These are phyloP conservation scores for Taiozyma sp. DNA, from an alignment of 1,139 yeast genomes.

Conservation along the genomic window DNA sequence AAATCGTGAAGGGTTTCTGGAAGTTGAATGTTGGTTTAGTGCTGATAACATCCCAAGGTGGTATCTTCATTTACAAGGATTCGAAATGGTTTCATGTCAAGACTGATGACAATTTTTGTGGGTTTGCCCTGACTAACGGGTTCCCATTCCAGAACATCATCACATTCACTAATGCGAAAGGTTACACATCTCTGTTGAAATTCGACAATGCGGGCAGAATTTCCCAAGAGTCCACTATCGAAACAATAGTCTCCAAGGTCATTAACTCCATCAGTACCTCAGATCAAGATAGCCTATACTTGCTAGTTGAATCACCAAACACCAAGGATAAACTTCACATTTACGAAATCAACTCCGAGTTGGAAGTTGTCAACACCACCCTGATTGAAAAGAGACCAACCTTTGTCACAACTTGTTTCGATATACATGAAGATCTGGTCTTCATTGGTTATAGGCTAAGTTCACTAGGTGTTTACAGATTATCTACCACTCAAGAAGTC, in stretches of 20 bases:
- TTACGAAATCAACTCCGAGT: conserved; percentile 30
- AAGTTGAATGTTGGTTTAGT: conserved; percentile 43
- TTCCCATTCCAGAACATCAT: conserved; percentile 37
- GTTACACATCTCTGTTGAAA: conserved; percentile 44
- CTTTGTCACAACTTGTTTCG: conserved; percentile 59
- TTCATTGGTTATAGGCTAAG: conserved; percentile 73
- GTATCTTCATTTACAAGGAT: conserved; percentile 35
- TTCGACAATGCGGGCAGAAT: conserved; percentile 29
- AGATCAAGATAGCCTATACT: conserved; percentile 27
- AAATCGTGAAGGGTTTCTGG: conserved; percentile 58
- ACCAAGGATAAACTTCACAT: conserved; percentile 54
- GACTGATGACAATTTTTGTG: conserved; percentile 33
- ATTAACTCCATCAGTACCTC: conserved; percentile 44
- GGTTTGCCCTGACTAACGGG: conserved; percentile 49
- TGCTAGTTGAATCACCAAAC: conserved; percentile 65
- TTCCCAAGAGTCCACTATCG: conserved; percentile 11
- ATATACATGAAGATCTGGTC: conserved; percentile 38
- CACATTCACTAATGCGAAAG: conserved; percentile 48
- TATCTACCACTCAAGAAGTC: conserved; percentile 26
- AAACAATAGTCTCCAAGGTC: conserved; percentile 38
- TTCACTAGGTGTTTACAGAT: conserved; percentile 52
- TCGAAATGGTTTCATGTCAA: conserved; percentile 31
- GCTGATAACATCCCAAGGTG: conserved; percentile 61
- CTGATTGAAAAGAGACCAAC: conserved; percentile 34
- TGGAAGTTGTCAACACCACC: conserved; percentile 22